Conservation (phyloP, 768 basidiomycete genomes). For the Kwoniella pini region DNA sequence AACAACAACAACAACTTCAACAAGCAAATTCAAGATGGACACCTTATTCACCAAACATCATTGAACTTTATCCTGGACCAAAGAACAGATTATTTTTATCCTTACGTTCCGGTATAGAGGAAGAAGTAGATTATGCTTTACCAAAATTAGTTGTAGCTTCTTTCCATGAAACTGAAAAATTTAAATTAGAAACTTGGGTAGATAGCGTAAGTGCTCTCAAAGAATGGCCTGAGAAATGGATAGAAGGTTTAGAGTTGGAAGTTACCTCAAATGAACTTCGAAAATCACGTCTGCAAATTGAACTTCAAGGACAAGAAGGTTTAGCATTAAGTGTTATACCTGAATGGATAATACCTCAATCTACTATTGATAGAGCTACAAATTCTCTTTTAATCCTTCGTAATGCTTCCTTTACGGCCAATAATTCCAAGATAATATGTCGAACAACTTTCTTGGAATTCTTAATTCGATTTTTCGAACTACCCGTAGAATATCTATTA, state of each 20-base stretch:
- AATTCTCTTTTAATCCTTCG: slow-evolving; percentile 83
- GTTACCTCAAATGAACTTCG: slow-evolving; percentile 14
- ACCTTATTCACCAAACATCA: slow-evolving; percentile 21
- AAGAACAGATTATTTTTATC: slow-evolving; percentile 90
- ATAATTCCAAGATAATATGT: slow-evolving; percentile 36
- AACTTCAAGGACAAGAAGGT: neutral
- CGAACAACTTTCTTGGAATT: slow-evolving; percentile 27
- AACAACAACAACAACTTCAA: neutral
- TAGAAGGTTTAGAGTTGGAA: slow-evolving; percentile 57
- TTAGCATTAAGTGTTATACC: slow-evolving; percentile 22
- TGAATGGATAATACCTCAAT: slow-evolving; percentile 31
- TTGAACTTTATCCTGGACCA: slow-evolving; percentile 74
- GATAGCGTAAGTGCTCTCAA: slow-evolving; percentile 81
- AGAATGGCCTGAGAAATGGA: slow-evolving; percentile 85
- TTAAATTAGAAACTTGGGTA: slow-evolving; percentile 69
- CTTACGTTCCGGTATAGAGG: slow-evolving; percentile 74
- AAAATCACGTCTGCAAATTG: neutral
- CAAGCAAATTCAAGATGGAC: slow-evolving; percentile 7
- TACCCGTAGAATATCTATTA: slow-evolving; percentile 27
- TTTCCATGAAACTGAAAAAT: slow-evolving; percentile 66
- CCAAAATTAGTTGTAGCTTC: slow-evolving; percentile 80
- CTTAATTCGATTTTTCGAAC: slow-evolving; percentile 31
- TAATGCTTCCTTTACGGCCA: slow-evolving; percentile 62
- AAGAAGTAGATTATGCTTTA: slow-evolving; percentile 86
- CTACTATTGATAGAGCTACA: slow-evolving; percentile 67